A percentile compares a stretch with the other conserved stretches of the same genome.
phyloP scores from a whole-genome alignment of 169 alveolate genomes.

The Cryptosporidium canis region DNA sequence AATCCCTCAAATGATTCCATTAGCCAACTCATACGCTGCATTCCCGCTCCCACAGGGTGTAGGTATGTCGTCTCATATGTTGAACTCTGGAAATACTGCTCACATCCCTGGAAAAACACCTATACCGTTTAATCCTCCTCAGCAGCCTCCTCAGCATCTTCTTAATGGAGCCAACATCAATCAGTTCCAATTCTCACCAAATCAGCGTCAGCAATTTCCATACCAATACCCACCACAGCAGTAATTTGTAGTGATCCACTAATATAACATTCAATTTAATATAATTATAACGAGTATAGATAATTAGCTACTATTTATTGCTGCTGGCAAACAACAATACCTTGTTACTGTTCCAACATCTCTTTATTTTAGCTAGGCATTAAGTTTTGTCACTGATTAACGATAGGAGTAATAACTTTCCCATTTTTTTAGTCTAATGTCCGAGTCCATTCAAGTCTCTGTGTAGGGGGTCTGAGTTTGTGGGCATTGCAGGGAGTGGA shows the following conservation, averaged over 20 bases:
- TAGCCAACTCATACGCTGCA: conserved; percentile 69
- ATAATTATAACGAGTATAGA: conserved; percentile 3
- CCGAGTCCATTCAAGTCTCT: not conserved
- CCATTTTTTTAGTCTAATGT: too few species aligned
- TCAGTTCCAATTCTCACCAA: conserved; percentile 27
- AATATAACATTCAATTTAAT: conserved; percentile 13
- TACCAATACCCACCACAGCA: conserved; percentile 71
- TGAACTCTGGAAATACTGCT: conserved; percentile 62
- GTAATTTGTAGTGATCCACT: not conserved
- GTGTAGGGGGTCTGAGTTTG: too few species aligned
- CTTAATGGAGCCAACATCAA: conserved; percentile 40
- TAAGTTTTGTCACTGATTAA: conserved; percentile 5
- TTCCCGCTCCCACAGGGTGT: conserved; percentile 73
- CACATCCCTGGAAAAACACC: conserved; percentile 71
- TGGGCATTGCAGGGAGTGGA: too few species aligned
- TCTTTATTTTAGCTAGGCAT: conserved; percentile 7
- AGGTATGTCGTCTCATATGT: conserved; percentile 47
- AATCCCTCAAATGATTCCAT: conserved; percentile 72
- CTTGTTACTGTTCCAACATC: not conserved
- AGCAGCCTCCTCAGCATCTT: conserved; percentile 38
- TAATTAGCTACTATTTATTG: conserved; percentile 18
- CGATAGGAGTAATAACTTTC: not conserved
- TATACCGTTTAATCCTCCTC: conserved; percentile 66
- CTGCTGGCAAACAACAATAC: not conserved
- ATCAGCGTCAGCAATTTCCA: conserved; percentile 37